Conservation (phyloP, 352 stramenopile species). For the Globisporangium okanoganense region DNA sequence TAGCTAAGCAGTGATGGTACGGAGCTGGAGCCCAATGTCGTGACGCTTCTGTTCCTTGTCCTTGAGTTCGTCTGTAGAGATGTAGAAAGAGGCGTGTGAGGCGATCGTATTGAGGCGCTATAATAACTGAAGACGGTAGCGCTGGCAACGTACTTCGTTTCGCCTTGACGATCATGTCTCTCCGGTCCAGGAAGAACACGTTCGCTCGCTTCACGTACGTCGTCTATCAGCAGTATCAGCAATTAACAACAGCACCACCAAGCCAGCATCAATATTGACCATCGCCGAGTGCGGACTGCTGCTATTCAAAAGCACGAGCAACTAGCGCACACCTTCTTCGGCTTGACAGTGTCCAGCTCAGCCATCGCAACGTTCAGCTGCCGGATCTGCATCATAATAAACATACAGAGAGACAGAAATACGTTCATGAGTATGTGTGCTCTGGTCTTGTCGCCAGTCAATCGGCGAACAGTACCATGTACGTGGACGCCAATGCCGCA, state of each 20-base stretch:
- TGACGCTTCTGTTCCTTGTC: conserved; percentile 54
- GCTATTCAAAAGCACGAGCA: not conserved
- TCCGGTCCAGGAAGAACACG: conserved; percentile 70
- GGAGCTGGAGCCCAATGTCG: conserved; percentile 53
- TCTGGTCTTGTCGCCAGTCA: not conserved
- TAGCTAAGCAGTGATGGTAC: conserved; percentile 9
- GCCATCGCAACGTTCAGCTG: conserved; percentile 70
- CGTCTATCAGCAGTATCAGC: conserved; percentile 26
- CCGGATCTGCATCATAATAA: conserved; percentile 46
- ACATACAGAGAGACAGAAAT: not conserved
- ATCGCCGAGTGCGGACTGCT: not conserved
- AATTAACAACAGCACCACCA: not conserved
- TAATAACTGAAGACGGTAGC: not conserved
- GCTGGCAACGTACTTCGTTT: conserved; percentile 46
- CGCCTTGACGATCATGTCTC: conserved; percentile 59
- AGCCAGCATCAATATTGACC: not conserved
- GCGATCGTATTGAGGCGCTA: not conserved
- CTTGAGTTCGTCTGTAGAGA: conserved; percentile 52
- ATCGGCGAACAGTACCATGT: no score
- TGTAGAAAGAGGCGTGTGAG: not conserved
- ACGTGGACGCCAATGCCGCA: not conserved
- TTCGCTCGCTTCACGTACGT: conserved; percentile 71
- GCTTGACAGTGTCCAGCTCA: conserved; percentile 63
- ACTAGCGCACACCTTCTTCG: conserved; percentile 47
- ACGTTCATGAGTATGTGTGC: not conserved